Base-by-base conservation (phyloP, 2,329 filamentous ascomycete species). In the Zymoseptoria crescenta region DNA sequence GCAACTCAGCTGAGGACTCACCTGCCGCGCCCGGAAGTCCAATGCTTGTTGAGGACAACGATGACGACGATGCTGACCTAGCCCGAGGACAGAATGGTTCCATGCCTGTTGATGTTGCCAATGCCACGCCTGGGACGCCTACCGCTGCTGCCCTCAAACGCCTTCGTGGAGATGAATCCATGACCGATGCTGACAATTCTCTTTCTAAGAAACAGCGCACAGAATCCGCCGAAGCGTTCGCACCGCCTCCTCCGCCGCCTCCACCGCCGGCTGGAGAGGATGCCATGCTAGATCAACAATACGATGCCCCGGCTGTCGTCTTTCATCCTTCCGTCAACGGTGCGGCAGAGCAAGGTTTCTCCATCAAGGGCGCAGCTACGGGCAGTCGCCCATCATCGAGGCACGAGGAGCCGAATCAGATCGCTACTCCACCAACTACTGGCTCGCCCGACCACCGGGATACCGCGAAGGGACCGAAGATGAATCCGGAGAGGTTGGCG, bases 351-450 rank as follows among this genome's bases (percentile, higher is more conserved):
- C 61, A 63, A 59, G 65, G 64, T 6, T 69, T 68, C 52, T 62
- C 64, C 1, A 67, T 67, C 57, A 68, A 67, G 55, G 69, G 67
- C 13, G 68, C 65, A 50, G 59, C 61, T 28, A 58, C 60, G 21
- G 62, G 60, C 24, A 62, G 61, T 53, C 57, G 61, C n/a, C 61
- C 59, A 45, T 57, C 35, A 4, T 65, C 63, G 21, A 56, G 56
- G 29, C 62, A 63, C 20, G 61, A 61, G 20, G 75, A 73, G 56
- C 74, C 75, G 8, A 71, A 72, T 64, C 77, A 80, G 62, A 74
- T 77, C 21, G 77, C 77, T 3, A 80, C 77, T 8, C 78, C 73
- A 29, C 72, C 72, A 1, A 74, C 72, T 1, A 73, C 71, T 4
- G 70, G 69, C 56, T 72, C 70, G n/a, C 71, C 71, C 7, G 68